phyloP scores from a whole-genome alignment of 768 basidiomycete species.

The Tephrocybe sp. region DNA sequence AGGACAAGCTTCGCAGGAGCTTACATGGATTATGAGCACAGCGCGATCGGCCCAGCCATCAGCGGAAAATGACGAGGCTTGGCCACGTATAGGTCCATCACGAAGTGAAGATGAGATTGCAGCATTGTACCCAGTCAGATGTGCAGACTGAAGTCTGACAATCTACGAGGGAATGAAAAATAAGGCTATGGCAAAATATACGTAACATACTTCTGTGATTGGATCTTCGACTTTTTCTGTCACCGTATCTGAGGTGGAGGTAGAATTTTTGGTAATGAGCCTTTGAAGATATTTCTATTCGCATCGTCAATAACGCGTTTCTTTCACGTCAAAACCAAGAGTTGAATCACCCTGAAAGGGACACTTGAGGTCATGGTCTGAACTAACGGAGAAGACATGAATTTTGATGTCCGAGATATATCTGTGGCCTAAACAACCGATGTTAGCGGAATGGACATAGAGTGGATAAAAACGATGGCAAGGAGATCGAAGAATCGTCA shows the following conservation, averaged over 20 bases:
- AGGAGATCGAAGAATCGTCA: background rate
- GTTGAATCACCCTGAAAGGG: constrained; percentile 54
- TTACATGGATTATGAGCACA: constrained; percentile 65
- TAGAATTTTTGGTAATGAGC: constrained; percentile 37
- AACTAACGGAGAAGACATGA: constrained; percentile 76
- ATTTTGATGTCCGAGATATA: constrained; percentile 70
- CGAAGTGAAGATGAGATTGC: constrained; percentile 76
- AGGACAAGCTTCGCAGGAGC: constrained; percentile 14
- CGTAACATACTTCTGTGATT: constrained; percentile 39
- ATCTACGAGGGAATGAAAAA: constrained; percentile 52
- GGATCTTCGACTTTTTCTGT: constrained; percentile 25
- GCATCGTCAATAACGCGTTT: background rate
- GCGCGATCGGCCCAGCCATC: constrained; percentile 44
- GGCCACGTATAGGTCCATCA: constrained; percentile 69
- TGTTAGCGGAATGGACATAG: background rate
- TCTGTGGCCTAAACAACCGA: constrained; percentile 46
- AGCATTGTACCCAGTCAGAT: constrained; percentile 70
- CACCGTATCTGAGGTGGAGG: constrained; percentile 10
- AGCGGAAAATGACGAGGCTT: constrained; percentile 49
- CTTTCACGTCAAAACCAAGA: background rate
- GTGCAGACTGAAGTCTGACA: constrained; percentile 74
- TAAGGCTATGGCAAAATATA: background rate
- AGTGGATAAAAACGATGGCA: background rate
- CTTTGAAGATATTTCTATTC: constrained; percentile 50
- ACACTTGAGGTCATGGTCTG: constrained; percentile 62